Evolutionary conservation across 2,329 filamentous ascomycete genomes (phyloP).

Genomic region (Fusarium praegraminearum): DNA sequence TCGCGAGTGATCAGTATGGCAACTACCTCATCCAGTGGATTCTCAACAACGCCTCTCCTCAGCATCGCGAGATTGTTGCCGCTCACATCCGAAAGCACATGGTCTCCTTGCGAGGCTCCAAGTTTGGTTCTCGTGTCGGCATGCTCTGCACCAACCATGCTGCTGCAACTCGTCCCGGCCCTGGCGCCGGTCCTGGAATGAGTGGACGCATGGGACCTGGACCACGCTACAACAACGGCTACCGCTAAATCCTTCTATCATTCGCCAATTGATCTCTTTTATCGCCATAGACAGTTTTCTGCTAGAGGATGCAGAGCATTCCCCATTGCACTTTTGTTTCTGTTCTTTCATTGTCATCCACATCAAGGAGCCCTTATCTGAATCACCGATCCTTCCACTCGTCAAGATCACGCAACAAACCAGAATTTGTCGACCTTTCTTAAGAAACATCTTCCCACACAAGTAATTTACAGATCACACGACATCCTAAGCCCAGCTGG

Average conservation of each 20-base stretch:
- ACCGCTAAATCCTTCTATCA: slow-evolving; percentile 59
- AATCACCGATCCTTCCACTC: slow-evolving; percentile 50
- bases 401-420: slow-evolving; percentile 54
- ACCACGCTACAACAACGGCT: slow-evolving; percentile 68
- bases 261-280: slow-evolving; percentile 2
- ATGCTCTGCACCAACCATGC: slow-evolving; percentile 99
- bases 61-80: slow-evolving; percentile 93
- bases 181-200: slow-evolving; percentile 77
- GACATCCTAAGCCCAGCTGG: slow-evolving; percentile 68
- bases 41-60: slow-evolving; percentile 84
- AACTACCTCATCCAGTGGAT: slow-evolving; percentile 99
- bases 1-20: slow-evolving; percentile 97
- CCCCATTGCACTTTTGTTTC: slow-evolving; percentile 27
- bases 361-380: slow-evolving; percentile 46
- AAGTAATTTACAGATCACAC: slow-evolving; percentile 66
- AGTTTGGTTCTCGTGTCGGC: slow-evolving; percentile 97
- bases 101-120: slow-evolving; percentile 97
- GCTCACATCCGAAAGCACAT: slow-evolving; percentile 98
- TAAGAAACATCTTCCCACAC: slow-evolving; percentile 63
- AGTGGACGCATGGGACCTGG: slow-evolving; percentile 67
- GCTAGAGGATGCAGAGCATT: slow-evolving; percentile 7
- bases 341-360: slow-evolving; percentile 46
- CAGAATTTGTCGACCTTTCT: slow-evolving; percentile 61
- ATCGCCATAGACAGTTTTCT: slow-evolving; percentile 3
- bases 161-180: slow-evolving; percentile 87